Base-by-base conservation (phyloP, 2,329 filamentous ascomycete species). In the Penicillium sp. region DNA sequence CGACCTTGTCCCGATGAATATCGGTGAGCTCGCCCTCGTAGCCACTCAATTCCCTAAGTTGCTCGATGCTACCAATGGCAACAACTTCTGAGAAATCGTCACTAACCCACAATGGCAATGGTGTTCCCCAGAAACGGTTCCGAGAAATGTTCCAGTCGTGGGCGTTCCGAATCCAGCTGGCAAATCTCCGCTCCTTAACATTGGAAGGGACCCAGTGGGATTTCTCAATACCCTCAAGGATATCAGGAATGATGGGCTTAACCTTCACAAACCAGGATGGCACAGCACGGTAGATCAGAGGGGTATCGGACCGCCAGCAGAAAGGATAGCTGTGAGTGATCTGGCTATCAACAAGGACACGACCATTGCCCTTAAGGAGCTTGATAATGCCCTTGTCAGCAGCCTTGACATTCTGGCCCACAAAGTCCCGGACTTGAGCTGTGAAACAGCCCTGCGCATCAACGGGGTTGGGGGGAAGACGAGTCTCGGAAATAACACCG, bases 241-340 rank as follows among this genome's bases (percentile, higher is more conserved):
- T 93, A 62, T 92, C 79, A 1, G 92, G 91, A 50, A 96, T 85
- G 65, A 92, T 89, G 57, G 89, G 84, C 18, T 88, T 85, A 45
- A 97, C 90, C 73, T 90, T 90, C 67, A 97, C 89, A 72, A 97
- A 97, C 93, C 93, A 97, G 1, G 92, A 91, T 9, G 92, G 90
- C 18, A 97, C 91, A 26, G 93, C 91, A 62, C 89, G 86, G 76
- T 96, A 94, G 66, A 97, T 96, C 60, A 97, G 82, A 31, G 92
- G 93, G 0, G 90, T 97, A 71, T 97, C 93, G n/a, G 92, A 96
- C 58, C 93, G 86, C 78, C 89, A 92, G 74, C 93, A 97, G 84
- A 93, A 93, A 20, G 91, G 92, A 73, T 96, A 95, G 66, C 90
- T 93, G 79, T 97, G 93, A 70, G 84, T 90, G 60, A 96, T 83